Base-by-base conservation (phyloP, 305 asterid species). In the Plantago lanceolata region DNA sequence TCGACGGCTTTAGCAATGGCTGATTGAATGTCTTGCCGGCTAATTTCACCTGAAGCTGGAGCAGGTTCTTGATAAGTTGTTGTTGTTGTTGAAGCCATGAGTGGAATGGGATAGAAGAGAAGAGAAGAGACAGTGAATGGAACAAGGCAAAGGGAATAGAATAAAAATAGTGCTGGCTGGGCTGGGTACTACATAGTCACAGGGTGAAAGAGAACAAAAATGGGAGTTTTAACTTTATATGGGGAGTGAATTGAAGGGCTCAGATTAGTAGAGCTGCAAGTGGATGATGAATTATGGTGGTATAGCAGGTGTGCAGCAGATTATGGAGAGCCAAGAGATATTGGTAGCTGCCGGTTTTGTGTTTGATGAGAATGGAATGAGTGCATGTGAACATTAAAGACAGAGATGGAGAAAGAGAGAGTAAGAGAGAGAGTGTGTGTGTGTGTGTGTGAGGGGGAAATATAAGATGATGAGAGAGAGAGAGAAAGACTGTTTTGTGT, bases 1-100 rank as follows among this genome's bases (percentile, higher is more conserved):
- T 93, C 99, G 64, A 81, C 81, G 1, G 96, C 83, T 75, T 93
- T 89, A 3, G 97, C 89, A 71, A 93, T 81, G 61, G 99, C 99
- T 6, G 80, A 76, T 75, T 84, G 81, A 65, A 93, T 82, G 20
- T 79, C 90, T 20, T 79, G 67, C 70, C 88, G 71, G 57, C 75
- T 81, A 12, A 79, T 75, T 9, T 37, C 45, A 40, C 45, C 45
- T 0, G 40, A 33, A 4, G 45, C 1, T 40, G 45, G 52, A 4
- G 45, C 1, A 9, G 15, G 52, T 48, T 69, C 78, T 59, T 52
- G 73, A 26, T 48, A 45, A 8, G 57, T 48, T 54, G 82, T 68
- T 63, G 80, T 77, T 64, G 79, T 79, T 84, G 79, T 80, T 13
- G 48, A 78, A 9, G 35, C 0, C 1, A 11, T 2, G 2, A 12